Evolutionary conservation across 257 asterid genomes (phyloP).

Genomic region (Cinchona pubescens): DNA sequence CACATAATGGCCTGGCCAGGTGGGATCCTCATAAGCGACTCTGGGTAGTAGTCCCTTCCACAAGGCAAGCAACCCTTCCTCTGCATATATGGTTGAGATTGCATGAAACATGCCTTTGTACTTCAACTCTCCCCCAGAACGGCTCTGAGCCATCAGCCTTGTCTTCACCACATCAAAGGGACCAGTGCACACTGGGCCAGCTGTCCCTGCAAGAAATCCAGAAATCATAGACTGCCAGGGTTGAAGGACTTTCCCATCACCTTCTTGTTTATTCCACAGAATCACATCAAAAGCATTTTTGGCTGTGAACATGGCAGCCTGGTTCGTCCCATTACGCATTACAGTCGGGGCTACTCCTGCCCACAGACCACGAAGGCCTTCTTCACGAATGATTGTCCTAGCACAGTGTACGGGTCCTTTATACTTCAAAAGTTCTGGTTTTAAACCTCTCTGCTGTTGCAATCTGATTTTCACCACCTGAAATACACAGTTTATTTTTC

Average conservation of each 20-base stretch:
- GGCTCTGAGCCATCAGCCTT: conserved; percentile 93
- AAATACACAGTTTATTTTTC: conserved; percentile 8
- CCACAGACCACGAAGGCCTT: conserved; percentile 88
- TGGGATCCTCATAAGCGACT: conserved; percentile 98
- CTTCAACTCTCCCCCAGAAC: conserved; percentile 64
- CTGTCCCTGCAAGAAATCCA: conserved; percentile 93
- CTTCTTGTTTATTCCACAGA: conserved; percentile 80
- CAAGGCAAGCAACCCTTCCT: conserved; percentile 78
- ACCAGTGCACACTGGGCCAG: conserved; percentile 90
- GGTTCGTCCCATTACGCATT: conserved; percentile 98
- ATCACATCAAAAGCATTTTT: conserved; percentile 79
- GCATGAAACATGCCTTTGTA: conserved; percentile 90
- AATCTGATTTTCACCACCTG: conserved; percentile 95
- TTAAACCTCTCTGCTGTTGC: conserved; percentile 94
- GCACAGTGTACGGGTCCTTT: conserved; percentile 93
- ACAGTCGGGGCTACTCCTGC: conserved; percentile 94
- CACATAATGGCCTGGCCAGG: conserved; percentile 99
- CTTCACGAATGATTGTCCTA: conserved; percentile 63
- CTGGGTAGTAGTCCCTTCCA: conserved; percentile 92
- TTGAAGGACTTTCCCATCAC: conserved; percentile 70
- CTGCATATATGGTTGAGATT: conserved; percentile 63
- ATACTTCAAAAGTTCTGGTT: conserved; percentile 61
- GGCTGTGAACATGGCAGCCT: conserved; percentile 97
- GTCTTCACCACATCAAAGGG: conserved; percentile 99
- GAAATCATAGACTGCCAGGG: conserved; percentile 98